Evolutionary conservation across 164 flowering plant genomes (phyloP).

Genomic region (Vitis labrusca): DNA sequence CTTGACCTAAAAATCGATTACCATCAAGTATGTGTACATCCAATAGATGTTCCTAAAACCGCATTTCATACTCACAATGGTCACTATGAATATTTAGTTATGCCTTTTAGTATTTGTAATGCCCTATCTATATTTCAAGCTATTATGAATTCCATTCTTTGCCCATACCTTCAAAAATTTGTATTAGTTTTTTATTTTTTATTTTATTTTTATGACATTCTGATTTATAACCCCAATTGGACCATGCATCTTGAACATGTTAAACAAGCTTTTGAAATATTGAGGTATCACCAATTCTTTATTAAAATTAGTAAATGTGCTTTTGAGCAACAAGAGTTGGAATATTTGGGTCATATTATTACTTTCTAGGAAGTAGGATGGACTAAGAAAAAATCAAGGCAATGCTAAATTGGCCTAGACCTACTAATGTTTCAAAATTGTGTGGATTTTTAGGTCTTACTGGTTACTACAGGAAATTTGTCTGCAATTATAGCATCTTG

Average conservation of each 20-base stretch:
- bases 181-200: no score
- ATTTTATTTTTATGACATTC: no score
- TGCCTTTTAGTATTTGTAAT: not conserved
- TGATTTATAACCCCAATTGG: no score
- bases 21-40: constrained; percentile 6
- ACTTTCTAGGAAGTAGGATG: not conserved
- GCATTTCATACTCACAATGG: constrained; percentile 6
- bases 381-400: not conserved
- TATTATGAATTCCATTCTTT: not conserved
- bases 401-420: not conserved
- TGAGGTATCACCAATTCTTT: no score
- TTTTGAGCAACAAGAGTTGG: no score
- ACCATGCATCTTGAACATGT: no score
- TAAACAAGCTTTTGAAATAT: no score
- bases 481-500: not conserved
- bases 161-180: no score
- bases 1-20: not conserved
- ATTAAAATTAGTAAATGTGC: not conserved
- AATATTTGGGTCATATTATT: no score
- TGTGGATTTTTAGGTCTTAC: constrained; percentile 1
- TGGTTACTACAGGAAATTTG: not conserved
- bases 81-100: constrained; percentile 11
- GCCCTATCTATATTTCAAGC: not conserved
- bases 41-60: not conserved
- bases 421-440: not conserved